These are phyloP conservation scores for Cucumis sativus DNA, from an alignment of 306 rosid species.

Conservation along the genomic window Cucumber_9930_V3 NC_026655.2:25627501-25628000, in stretches of 20 bases:
- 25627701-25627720: background rate
- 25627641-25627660: background rate
- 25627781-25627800: background rate
- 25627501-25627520: background rate
- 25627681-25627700: background rate
- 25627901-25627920: background rate
- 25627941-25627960: constrained; percentile 22
- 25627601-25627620: background rate
- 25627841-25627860: background rate
- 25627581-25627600: background rate
- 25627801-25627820: background rate
- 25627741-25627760: background rate
- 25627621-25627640: background rate
- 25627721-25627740: background rate
- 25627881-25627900: background rate
- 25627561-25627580: background rate
- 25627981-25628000: constrained; percentile 98
- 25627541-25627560: background rate
- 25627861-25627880: background rate
- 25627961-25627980: constrained; percentile 98
- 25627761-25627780: background rate
- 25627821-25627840: background rate
- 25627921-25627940: background rate
- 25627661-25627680: background rate
- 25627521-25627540: background rate